Percentiles rank a stretch among this genome's conserved stretches.
phyloP scores from a whole-genome alignment of 2,329 filamentous ascomycete genomes.

The Nemania sp. region DNA sequence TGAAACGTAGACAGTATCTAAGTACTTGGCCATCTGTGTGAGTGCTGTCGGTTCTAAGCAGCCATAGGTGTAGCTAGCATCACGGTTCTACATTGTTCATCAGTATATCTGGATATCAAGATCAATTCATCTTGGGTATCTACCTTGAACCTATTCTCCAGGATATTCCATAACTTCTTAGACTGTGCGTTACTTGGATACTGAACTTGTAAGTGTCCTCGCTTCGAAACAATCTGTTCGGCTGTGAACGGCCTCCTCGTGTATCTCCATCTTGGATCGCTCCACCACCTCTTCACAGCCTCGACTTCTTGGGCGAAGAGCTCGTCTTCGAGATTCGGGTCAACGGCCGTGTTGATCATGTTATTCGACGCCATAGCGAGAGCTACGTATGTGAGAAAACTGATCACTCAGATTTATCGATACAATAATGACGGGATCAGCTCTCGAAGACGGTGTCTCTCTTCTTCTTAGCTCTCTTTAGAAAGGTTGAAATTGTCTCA shows the following conservation, averaged over 20 bases:
- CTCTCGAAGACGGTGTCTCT: background rate
- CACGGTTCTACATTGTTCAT: slow-evolving; percentile 63
- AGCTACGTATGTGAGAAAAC: background rate
- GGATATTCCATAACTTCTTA: slow-evolving; percentile 92
- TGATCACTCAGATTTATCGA: background rate
- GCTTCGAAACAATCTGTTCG: slow-evolving; percentile 95
- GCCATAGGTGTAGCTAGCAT: slow-evolving; percentile 93
- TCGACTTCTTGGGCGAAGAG: slow-evolving; percentile 81
- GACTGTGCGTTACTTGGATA: slow-evolving; percentile 87
- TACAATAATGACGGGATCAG: background rate
- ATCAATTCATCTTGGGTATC: slow-evolving; percentile 23
- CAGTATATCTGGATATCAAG: slow-evolving; percentile 4
- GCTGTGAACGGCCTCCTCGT: slow-evolving; percentile 93
- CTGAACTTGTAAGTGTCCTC: slow-evolving; percentile 85
- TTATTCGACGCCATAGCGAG: slow-evolving; percentile 62
- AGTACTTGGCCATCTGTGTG: slow-evolving; percentile 98
- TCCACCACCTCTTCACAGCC: slow-evolving; percentile 93
- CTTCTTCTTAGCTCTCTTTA: no score
- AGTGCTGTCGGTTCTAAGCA: slow-evolving; percentile 98
- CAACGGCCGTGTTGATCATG: slow-evolving; percentile 61
- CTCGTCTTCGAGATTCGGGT: slow-evolving; percentile 62
- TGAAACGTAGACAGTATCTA: slow-evolving; percentile 98
- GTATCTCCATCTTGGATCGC: slow-evolving; percentile 85
- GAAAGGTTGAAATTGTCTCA: no score
- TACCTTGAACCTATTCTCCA: slow-evolving; percentile 86